phyloP scores from a whole-genome alignment of 805 yeast genomes.

The Saccharomycopsis schoenii region DNA sequence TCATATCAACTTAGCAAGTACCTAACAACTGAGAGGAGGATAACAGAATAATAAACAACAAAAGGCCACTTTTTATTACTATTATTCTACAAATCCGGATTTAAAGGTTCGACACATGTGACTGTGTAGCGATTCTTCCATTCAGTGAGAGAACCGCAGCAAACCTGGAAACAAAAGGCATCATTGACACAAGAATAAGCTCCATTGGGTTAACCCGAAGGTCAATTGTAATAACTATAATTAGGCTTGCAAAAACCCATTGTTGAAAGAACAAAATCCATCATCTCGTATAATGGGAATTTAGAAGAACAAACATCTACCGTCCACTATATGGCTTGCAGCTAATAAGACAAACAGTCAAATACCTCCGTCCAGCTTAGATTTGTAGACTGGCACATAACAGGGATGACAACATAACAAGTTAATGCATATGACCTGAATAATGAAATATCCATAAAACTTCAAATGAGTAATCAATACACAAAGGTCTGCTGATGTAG shows the following conservation, averaged over 20 bases:
- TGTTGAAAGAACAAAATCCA: constrained; percentile 16
- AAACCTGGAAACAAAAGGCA: constrained; percentile 10
- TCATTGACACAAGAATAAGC: constrained; percentile 18
- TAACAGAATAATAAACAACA: background rate
- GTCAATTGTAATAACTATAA: constrained; percentile 18
- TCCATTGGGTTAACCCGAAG: constrained; percentile 17
- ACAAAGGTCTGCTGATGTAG: background rate
- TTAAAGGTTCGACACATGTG: constrained; percentile 13
- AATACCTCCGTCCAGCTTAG: background rate
- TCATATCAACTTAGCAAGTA: background rate
- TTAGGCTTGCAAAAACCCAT: constrained; percentile 14
- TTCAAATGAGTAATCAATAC: constrained; percentile 1
- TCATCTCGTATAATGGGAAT: background rate
- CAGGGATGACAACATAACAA: background rate
- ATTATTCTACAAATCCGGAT: background rate
- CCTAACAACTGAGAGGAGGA: background rate
- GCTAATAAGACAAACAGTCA: background rate
- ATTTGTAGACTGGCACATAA: background rate
- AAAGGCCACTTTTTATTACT: background rate
- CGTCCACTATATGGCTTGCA: background rate
- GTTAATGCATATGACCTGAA: background rate
- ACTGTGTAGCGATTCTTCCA: constrained; percentile 6
- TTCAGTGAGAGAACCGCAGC: background rate
- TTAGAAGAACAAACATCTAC: background rate
- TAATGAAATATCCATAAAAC: constrained; percentile 2